Base-by-base conservation (phyloP, 1,284 basidiomycete species). In the Moesziomyces antarcticus region DNA sequence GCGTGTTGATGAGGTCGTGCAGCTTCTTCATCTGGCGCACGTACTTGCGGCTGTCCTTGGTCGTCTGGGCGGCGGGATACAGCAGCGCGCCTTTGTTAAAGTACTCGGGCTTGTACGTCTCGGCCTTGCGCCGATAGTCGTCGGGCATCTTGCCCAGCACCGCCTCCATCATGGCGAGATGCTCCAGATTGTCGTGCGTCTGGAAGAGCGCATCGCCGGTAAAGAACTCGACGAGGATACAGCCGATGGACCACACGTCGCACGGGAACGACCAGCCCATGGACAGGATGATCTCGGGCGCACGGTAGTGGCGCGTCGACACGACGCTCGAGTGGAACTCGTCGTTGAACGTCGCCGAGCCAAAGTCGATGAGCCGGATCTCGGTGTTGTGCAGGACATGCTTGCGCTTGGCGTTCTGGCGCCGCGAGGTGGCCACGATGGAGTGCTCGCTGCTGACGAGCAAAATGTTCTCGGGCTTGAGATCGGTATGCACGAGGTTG, bases 81-180 rank as follows among this genome's bases (percentile, higher is more conserved):
- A 96, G 93, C 48, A 99, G 88, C 80, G 91, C 92, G 25, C 82
- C 84, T 44, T 92, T 90, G 82, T 92, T 93, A 87, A 99, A 98
- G 85, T 92, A 97, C 81, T 98, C 96, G 16, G 93, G 91, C 81
- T 93, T 94, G 60, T 89, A 90, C 20, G 77, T 77, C 84, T 84
- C 82, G 48, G 86, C 87, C 52, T 84, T 84, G 21, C 86, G 83
- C 2, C 85, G 75, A 84, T 96, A 94, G 5, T 91, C 89, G 47
- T 91, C 90, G 0, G 95, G 94, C 91, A 99, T 95, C 85, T 91
- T 92, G 66, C 96, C 97, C 90, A 99, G 96, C 37, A 99, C 97
- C 75, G 92, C 91, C 85, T 99, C 95, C 97, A 99, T 99, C 97
- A 99, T 99, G 45, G 97, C 97, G 8, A 99, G 89, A 85, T 99